Base-by-base conservation (phyloP, 2,329 filamentous ascomycete genomes). In the Neophaeococcomyces aloes region DNA sequence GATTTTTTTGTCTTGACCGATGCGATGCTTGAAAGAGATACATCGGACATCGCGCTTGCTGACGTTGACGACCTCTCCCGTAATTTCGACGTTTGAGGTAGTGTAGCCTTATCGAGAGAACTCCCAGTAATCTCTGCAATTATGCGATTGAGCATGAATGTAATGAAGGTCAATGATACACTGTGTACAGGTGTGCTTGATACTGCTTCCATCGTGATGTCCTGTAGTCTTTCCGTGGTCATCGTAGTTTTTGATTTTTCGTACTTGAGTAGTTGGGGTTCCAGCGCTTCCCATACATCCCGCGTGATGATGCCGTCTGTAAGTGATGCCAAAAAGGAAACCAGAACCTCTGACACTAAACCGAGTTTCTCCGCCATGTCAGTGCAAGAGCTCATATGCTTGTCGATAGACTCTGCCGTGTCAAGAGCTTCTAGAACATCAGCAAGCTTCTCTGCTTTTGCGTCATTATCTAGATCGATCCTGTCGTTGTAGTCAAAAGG, bases 101-200 rank as follows among this genome's bases (percentile, higher is more conserved):
- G 13, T 3, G 33, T 41, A 5, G 44, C 29, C 37, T 36, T 35
- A 10, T 45, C 41, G 30, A 23, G 44, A 11, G 48, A 42, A 7
- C 47, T 37, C 25, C 32, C 41, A 6, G 5, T 79, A 61, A 42
- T 18, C 54, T 81, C 77, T 27, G 67, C 66, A 21, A 71, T 64
- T 29, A 82, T 69, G 8, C 72, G 70, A 17, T 71, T 70, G 8
- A 95, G 70, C 63, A 87, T 88, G 7, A 84, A 79, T 0, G 82
- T 86, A 13, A 95, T 67, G 51, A 95, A 87, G 2, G 94, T 83
- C 57, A 95, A 94, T 0, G 83, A 83, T 44, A 94, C 88, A 58
- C 86, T 91, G 63, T 94, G 83, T 38, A 81, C 81, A 0, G 86
- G 83, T 0, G 77, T 73, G 2, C 74, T 68, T 0, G 81, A 75